A percentile compares a stretch with the other conserved stretches of the same genome.
Evolutionary conservation across 2,329 filamentous ascomycete genomes (phyloP).

Genomic region (Paracamarosporium sp.): DNA sequence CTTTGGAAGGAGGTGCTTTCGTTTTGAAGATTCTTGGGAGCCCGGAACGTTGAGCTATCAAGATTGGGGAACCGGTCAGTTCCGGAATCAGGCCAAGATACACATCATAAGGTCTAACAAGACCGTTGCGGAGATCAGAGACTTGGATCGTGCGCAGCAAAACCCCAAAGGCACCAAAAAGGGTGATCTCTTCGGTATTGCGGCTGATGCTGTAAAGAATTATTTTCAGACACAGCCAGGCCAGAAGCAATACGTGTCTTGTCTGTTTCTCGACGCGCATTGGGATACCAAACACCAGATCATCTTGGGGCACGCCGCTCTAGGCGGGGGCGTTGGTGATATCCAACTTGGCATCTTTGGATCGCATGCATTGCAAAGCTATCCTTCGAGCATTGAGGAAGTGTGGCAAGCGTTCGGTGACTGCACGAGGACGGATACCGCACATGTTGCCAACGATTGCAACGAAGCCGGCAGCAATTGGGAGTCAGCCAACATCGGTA

Average conservation of each 20-base stretch:
- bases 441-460: constrained; percentile 82
- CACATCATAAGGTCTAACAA: constrained; percentile 84
- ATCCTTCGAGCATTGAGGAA: constrained; percentile 87
- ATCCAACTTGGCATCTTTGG: constrained; percentile 89
- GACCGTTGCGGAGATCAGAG: constrained; percentile 82
- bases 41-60: constrained; percentile 78
- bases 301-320: constrained; percentile 80
- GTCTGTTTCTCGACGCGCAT: constrained; percentile 84
- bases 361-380: constrained; percentile 89
- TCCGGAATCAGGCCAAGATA: constrained; percentile 90
- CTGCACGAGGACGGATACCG: constrained; percentile 85
- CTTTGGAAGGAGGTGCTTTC: constrained; percentile 83
- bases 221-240: constrained; percentile 78
- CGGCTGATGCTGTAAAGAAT: constrained; percentile 76
- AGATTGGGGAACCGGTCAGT: constrained; percentile 72
- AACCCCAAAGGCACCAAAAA: constrained; percentile 72
- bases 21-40: constrained; percentile 96
- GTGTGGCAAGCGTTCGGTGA: constrained; percentile 88
- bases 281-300: constrained; percentile 78
- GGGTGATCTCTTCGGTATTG: constrained; percentile 77
- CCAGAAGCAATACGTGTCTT: constrained; percentile 88
- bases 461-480: constrained; percentile 88
- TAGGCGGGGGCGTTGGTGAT: constrained; percentile 77
- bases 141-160: constrained; percentile 80
- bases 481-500: constrained; percentile 94